Evolutionary conservation across 2,329 filamentous ascomycete species (phyloP).

Genomic region (Penicillium brasilianum): DNA sequence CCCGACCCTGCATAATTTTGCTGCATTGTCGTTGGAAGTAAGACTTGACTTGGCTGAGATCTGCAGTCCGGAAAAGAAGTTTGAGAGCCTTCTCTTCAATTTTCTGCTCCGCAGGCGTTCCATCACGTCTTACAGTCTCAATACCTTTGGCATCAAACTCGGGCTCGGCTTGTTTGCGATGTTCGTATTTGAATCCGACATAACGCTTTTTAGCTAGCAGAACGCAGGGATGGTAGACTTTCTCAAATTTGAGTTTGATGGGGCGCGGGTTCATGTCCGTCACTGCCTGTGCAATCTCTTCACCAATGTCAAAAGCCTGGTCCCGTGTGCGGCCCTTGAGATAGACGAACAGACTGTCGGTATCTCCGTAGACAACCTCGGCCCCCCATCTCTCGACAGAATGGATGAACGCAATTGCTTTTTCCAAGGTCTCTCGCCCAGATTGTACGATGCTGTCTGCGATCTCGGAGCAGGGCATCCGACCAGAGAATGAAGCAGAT

Average conservation of each 20-base stretch:
- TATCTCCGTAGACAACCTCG: slow-evolving; percentile 97
- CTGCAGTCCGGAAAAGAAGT: slow-evolving; percentile 85
- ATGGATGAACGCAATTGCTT: slow-evolving; percentile 90
- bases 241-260: slow-evolving; percentile 96
- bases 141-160: slow-evolving; percentile 98
- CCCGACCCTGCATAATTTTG: slow-evolving; percentile 87
- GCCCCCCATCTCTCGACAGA: slow-evolving; percentile 85
- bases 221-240: slow-evolving; percentile 95
- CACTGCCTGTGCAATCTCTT: slow-evolving; percentile 86
- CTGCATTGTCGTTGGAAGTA: slow-evolving; percentile 90
- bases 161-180: slow-evolving; percentile 72
- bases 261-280: slow-evolving; percentile 90
- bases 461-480: slow-evolving; percentile 98
- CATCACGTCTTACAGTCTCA: slow-evolving; percentile 93
- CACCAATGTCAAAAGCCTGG: slow-evolving; percentile 88
- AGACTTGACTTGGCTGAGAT: slow-evolving; percentile 83
- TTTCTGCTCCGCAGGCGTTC: slow-evolving; percentile 93
- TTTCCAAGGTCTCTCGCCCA: slow-evolving; percentile 90
- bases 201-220: slow-evolving; percentile 97
- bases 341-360: slow-evolving; percentile 90
- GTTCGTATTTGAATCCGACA: slow-evolving; percentile 96
- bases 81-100: slow-evolving; percentile 92
- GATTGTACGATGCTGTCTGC: slow-evolving; percentile 98
- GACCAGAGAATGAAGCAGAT: slow-evolving; percentile 92
- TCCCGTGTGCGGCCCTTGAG: slow-evolving; percentile 84